Evolutionary conservation across 176 grass and related monocot species (phyloP).

Genomic region (Rhipidocladum racemiflorum): DNA sequence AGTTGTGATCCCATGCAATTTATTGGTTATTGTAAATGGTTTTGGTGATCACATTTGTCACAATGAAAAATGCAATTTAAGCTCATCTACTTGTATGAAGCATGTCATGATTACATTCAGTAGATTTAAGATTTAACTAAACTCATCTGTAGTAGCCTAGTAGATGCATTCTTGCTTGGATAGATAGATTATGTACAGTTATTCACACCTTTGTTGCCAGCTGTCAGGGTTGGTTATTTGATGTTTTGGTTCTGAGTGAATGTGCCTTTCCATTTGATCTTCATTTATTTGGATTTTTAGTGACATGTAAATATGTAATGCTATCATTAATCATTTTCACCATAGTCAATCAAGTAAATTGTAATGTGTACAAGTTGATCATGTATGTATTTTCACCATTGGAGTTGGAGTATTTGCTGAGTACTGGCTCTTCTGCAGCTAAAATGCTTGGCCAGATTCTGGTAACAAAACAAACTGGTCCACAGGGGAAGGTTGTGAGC

Average conservation of each 20-base stretch:
- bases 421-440: conserved; percentile 50
- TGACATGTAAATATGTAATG: neutral
- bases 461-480: conserved; percentile 96
- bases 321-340: neutral
- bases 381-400: neutral
- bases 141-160: neutral
- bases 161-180: neutral
- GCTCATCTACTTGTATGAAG: neutral
- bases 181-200: neutral
- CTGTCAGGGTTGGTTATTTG: conserved; percentile 6
- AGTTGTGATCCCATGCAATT: neutral
- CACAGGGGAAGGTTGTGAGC: conserved; percentile 93
- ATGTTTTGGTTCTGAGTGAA: neutral
- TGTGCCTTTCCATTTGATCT: conserved; percentile 5
- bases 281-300: conserved; percentile 7
- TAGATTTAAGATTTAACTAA: neutral
- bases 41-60: neutral
- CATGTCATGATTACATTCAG: neutral
- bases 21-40: conserved; percentile 1
- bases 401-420: conserved; percentile 4
- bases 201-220: conserved; percentile 2
- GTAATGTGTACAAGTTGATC: neutral
- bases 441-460: conserved; percentile 99
- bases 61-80: neutral
- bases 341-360: neutral